phyloP scores from a whole-genome alignment of 805 yeast genomes.

The Nakazawaea ernobii region DNA sequence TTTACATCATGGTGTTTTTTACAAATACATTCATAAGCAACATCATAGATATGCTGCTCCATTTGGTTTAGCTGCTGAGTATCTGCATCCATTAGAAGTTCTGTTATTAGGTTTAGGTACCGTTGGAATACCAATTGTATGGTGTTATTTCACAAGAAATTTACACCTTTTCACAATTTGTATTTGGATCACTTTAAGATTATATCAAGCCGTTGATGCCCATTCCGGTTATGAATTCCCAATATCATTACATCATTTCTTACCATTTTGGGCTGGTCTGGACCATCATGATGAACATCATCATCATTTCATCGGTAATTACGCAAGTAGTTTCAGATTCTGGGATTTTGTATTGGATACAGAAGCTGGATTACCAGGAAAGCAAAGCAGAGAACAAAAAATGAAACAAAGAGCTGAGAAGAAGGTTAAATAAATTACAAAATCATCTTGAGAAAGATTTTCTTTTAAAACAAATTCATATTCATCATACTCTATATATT shows the following conservation, averaged over 20 bases:
- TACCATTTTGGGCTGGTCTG: slow-evolving; percentile 98
- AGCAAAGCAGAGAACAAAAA: slow-evolving; percentile 62
- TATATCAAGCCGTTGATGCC: slow-evolving; percentile 95
- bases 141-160: slow-evolving; percentile 68
- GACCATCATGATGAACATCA: slow-evolving; percentile 98
- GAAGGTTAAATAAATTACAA: slow-evolving; percentile 31
- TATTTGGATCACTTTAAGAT: slow-evolving; percentile 80
- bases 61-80: slow-evolving; percentile 94
- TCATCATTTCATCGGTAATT: slow-evolving; percentile 92
- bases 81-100: slow-evolving; percentile 95
- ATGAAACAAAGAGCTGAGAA: slow-evolving; percentile 52
- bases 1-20: slow-evolving; percentile 83
- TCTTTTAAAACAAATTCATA: slow-evolving; percentile 5
- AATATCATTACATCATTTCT: slow-evolving; percentile 84
- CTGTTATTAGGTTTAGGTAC: slow-evolving; percentile 91
- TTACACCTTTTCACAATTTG: slow-evolving; percentile 88
- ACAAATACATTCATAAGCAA: slow-evolving; percentile 92
- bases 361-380: slow-evolving; percentile 84
- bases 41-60: slow-evolving; percentile 99
- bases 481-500: not conserved
- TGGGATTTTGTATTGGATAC: slow-evolving; percentile 88
- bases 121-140: slow-evolving; percentile 87
- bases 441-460: no score
- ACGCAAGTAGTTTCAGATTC: slow-evolving; percentile 93
- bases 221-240: slow-evolving; percentile 99